A percentile compares a stretch with the other conserved stretches of the same genome.
Evolutionary conservation across 768 basidiomycete genomes (phyloP).

Genomic region (Phaeotremella skinneri): DNA sequence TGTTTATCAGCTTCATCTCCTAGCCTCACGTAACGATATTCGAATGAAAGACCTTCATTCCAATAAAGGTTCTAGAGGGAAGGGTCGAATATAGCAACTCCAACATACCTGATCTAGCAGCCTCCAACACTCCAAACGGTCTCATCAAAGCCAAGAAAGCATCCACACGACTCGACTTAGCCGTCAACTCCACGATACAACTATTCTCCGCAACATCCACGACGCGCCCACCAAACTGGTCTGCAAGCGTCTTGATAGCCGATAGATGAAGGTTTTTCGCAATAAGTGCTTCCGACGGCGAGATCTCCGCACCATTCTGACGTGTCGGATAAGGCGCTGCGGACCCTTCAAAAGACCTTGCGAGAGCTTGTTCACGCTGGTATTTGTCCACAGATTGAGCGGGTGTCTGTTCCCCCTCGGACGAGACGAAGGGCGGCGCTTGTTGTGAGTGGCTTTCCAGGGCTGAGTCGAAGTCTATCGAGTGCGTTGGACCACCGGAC

Average conservation of each 20-base stretch:
- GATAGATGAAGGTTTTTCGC: conserved; percentile 84
- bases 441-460: conserved; percentile 53
- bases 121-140: conserved; percentile 93
- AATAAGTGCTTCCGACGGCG: conserved; percentile 78
- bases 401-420: conserved; percentile 52
- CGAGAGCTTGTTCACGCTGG: conserved; percentile 69
- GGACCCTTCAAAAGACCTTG: conserved; percentile 70
- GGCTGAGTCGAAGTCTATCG: conserved; percentile 47
- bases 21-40: not conserved
- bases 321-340: conserved; percentile 40
- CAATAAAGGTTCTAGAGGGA: not conserved
- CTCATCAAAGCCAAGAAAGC: conserved; percentile 87
- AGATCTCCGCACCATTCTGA: conserved; percentile 8
- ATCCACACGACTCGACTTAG: conserved; percentile 85
- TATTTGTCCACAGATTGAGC: conserved; percentile 55
- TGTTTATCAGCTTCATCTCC: conserved; percentile 9
- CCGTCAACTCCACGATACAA: conserved; percentile 91
- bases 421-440: conserved; percentile 79
- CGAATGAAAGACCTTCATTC: not conserved
- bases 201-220: conserved; percentile 94
- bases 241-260: conserved; percentile 76
- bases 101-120: conserved; percentile 80
- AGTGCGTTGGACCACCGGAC: conserved; percentile 77
- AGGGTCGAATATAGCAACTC: too few relatives aligned
- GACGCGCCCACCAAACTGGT: conserved; percentile 86